These are phyloP conservation scores for Tricholoma saponaceum DNA, from an alignment of 768 basidiomycete genomes.

Conservation along the genomic window DNA sequence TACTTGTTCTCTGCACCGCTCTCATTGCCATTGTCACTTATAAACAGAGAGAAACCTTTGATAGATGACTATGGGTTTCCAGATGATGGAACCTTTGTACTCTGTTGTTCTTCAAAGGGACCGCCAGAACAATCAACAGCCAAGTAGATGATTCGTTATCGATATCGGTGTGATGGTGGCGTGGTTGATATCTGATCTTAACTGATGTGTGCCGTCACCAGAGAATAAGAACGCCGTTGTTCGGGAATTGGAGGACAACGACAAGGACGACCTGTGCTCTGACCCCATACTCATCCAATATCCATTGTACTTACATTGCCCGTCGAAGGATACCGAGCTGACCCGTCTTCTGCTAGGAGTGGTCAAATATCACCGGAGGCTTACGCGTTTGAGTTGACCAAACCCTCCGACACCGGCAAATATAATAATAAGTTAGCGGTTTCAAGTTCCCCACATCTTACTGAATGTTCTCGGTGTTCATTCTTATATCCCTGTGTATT, in stretches of 20 bases:
- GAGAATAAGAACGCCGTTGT: background rate
- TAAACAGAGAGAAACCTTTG: background rate
- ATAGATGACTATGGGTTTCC: background rate
- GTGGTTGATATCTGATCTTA: background rate
- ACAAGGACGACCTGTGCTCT: background rate
- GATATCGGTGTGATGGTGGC: background rate
- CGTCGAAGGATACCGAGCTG: too few relatives aligned
- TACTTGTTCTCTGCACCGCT: background rate
- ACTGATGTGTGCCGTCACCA: background rate
- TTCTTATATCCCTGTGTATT: too few relatives aligned
- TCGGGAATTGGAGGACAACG: too few relatives aligned
- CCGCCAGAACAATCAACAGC: background rate
- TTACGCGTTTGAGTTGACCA: too few relatives aligned
- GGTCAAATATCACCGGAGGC: too few relatives aligned
- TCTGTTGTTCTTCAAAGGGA: background rate
- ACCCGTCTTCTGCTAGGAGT: too few relatives aligned
- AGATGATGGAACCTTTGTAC: background rate
- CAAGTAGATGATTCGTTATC: background rate
- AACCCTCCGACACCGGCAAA: too few relatives aligned
- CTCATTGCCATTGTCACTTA: background rate
- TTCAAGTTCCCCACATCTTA: too few relatives aligned
- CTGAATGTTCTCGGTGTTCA: too few relatives aligned
- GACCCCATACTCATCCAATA: background rate
- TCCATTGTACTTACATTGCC: background rate
- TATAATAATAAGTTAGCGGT: too few relatives aligned